These are phyloP conservation scores for Sanghuangporus baumii DNA, from an alignment of 1,284 basidiomycete genomes.

Conservation along the genomic window DNA sequence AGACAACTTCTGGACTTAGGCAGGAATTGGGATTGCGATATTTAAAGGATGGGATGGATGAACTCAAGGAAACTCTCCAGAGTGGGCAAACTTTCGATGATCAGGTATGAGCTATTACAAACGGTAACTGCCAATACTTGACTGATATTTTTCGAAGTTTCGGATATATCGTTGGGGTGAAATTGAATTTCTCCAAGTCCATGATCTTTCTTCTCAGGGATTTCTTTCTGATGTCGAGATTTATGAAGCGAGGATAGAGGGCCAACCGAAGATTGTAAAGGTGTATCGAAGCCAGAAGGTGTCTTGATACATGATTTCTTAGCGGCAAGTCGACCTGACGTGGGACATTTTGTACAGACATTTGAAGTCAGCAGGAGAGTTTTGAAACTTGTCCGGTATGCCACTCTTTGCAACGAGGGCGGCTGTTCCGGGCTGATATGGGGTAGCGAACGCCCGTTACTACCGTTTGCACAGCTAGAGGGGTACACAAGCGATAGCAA, in stretches of 20 bases:
- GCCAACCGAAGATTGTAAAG: neutral
- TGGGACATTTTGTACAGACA: neutral
- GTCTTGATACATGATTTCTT: neutral
- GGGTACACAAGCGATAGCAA: conserved; percentile 3
- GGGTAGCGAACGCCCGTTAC: neutral
- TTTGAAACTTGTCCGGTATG: conserved; percentile 8
- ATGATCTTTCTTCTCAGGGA: neutral
- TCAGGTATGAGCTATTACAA: neutral
- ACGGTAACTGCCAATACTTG: neutral
- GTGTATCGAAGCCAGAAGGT: conserved; percentile 4
- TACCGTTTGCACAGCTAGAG: conserved; percentile 10
- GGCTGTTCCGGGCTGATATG: neutral
- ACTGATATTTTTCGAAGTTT: neutral
- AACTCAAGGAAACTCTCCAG: neutral
- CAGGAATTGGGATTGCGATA: neutral
- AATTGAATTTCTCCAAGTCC: neutral
- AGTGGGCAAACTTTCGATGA: neutral
- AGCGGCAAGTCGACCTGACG: neutral
- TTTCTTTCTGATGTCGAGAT: conserved; percentile 2
- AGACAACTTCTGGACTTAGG: conserved; percentile 4
- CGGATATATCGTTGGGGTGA: conserved; percentile 9
- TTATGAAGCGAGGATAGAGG: neutral
- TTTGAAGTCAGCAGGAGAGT: neutral
- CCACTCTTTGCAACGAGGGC: neutral
- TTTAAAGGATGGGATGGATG: conserved; percentile 3